phyloP scores from a whole-genome alignment of 495 filamentous ascomycete genomes.

The Talaromyces stipitatus region DNA sequence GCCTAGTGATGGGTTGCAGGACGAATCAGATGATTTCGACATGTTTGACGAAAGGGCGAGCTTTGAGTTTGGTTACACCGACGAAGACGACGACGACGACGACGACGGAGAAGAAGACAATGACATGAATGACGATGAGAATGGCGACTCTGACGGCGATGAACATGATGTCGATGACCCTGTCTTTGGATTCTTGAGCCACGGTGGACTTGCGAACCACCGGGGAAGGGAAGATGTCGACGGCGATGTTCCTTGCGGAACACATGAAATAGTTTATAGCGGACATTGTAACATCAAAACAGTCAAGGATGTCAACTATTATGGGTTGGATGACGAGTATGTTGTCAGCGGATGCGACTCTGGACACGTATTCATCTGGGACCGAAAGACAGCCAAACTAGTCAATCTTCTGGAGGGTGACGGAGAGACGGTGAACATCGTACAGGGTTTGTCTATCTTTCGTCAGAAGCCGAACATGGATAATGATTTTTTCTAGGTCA shows the following conservation, averaged over 20 bases:
- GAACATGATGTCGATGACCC: slow-evolving; percentile 23
- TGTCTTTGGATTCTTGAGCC: slow-evolving; percentile 8
- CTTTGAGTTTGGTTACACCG: slow-evolving; percentile 4
- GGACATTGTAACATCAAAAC: slow-evolving; percentile 71
- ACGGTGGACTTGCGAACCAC: slow-evolving; percentile 13
- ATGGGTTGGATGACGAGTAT: slow-evolving; percentile 65
- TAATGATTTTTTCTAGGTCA: slow-evolving; percentile 38
- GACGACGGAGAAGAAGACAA: slow-evolving; percentile 21
- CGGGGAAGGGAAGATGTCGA: slow-evolving; percentile 40
- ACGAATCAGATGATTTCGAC: slow-evolving; percentile 15
- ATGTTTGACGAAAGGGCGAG: slow-evolving; percentile 10
- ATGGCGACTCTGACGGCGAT: slow-evolving; percentile 25
- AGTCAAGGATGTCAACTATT: slow-evolving; percentile 71
- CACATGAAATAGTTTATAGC: slow-evolving; percentile 51
- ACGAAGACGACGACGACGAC: slow-evolving; percentile 17
- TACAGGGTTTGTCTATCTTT: slow-evolving; percentile 45
- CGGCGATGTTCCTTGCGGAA: slow-evolving; percentile 43
- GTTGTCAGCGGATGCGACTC: slow-evolving; percentile 65
- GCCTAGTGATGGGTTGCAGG: slow-evolving; percentile 3
- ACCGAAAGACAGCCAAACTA: slow-evolving; percentile 53
- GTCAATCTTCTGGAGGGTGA: slow-evolving; percentile 66
- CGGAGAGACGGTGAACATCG: slow-evolving; percentile 67
- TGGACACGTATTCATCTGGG: slow-evolving; percentile 67
- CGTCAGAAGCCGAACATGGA: neutral
- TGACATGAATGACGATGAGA: slow-evolving; percentile 22